These are phyloP conservation scores for Wickerhamiella brachini DNA, from an alignment of 805 yeast genomes.

Conservation along the genomic window DNA sequence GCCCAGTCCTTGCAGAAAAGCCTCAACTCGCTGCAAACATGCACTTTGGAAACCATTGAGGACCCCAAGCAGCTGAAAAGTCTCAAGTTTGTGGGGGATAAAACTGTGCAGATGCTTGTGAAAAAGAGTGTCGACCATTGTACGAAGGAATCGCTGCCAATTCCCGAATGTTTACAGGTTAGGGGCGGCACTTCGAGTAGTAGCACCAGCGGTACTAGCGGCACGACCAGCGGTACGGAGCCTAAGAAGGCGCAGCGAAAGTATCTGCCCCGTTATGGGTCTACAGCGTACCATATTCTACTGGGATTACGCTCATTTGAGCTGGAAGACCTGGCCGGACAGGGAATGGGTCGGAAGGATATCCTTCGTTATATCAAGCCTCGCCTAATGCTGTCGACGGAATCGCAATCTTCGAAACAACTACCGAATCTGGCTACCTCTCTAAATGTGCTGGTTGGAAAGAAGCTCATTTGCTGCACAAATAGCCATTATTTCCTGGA, in stretches of 20 bases:
- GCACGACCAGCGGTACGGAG: too few species aligned
- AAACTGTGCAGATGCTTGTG: slow-evolving; percentile 40
- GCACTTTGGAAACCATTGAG: neutral
- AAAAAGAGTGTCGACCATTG: slow-evolving; percentile 41
- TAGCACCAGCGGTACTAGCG: too few species aligned
- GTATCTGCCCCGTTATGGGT: slow-evolving; percentile 16
- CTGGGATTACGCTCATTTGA: slow-evolving; percentile 13
- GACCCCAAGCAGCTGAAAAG: slow-evolving; percentile 40
- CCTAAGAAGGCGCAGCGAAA: slow-evolving; percentile 7
- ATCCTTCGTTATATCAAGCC: slow-evolving; percentile 27
- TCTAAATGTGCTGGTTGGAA: slow-evolving; percentile 45
- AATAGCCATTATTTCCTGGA: slow-evolving; percentile 40
- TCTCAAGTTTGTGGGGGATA: slow-evolving; percentile 60
- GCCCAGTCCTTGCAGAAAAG: slow-evolving; percentile 6
- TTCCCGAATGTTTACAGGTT: slow-evolving; percentile 28
- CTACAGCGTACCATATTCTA: slow-evolving; percentile 14
- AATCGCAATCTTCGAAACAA: slow-evolving; percentile 2
- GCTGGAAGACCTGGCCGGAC: slow-evolving; percentile 16
- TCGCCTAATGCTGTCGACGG: slow-evolving; percentile 13
- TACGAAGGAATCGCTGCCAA: slow-evolving; percentile 31
- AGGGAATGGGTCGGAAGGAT: slow-evolving; percentile 54
- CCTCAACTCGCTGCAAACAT: slow-evolving; percentile 4
- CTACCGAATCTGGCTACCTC: slow-evolving; percentile 14
- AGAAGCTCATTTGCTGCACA: slow-evolving; percentile 41
- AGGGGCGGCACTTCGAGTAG: too few species aligned